Conservation (phyloP, 2,329 filamentous ascomycete species). For the Trichoderma simmonsii region DNA sequence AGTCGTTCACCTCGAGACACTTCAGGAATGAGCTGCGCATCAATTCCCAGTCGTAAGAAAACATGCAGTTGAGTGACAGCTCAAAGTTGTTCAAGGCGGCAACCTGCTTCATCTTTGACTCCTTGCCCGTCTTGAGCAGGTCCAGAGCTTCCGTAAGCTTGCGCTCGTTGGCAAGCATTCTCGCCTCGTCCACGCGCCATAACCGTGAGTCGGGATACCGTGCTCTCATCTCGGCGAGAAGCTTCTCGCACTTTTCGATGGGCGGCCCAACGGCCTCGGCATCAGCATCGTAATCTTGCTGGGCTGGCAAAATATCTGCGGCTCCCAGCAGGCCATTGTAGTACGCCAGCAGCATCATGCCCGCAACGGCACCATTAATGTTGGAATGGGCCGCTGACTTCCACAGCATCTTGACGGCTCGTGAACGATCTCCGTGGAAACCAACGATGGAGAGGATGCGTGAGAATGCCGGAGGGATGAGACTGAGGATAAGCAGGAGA, state of each 20-base stretch:
- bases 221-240: slow-evolving; percentile 70
- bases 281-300: slow-evolving; percentile 50
- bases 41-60: slow-evolving; percentile 69
- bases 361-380: slow-evolving; percentile 88
- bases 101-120: slow-evolving; percentile 81
- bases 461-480: slow-evolving; percentile 89
- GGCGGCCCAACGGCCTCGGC: slow-evolving; percentile 70
- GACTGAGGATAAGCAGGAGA: slow-evolving; percentile 80
- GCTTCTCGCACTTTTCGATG: slow-evolving; percentile 57
- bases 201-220: slow-evolving; percentile 79
- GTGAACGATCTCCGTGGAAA: slow-evolving; percentile 82
- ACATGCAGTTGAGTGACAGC: slow-evolving; percentile 73
- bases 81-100: slow-evolving; percentile 84
- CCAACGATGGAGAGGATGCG: slow-evolving; percentile 83
- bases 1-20: slow-evolving; percentile 79
- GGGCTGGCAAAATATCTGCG: slow-evolving; percentile 77
- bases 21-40: slow-evolving; percentile 72
- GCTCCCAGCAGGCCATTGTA: slow-evolving; percentile 85
- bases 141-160: slow-evolving; percentile 65
- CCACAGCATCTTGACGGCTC: slow-evolving; percentile 85
- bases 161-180: slow-evolving; percentile 66
- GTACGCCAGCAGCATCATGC: slow-evolving; percentile 75
- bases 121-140: slow-evolving; percentile 56
- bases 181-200: slow-evolving; percentile 85
- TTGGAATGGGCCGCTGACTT: slow-evolving; percentile 80